phyloP scores from a whole-genome alignment of 495 filamentous ascomycete genomes.

The Aspergillus sclerotioniger region DNA sequence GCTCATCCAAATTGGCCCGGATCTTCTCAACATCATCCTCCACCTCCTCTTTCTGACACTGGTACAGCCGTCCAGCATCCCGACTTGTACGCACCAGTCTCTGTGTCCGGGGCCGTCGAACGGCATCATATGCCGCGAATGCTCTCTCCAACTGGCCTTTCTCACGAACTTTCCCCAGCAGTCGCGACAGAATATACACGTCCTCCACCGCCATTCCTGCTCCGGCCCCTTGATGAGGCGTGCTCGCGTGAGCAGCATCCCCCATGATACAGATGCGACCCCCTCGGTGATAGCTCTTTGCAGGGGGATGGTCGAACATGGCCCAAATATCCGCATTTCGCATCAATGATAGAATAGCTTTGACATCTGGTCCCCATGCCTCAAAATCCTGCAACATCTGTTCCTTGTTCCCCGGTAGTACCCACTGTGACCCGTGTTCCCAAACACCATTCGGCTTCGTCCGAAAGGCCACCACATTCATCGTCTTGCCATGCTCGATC shows the following conservation, averaged over 20 bases:
- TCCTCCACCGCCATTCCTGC: conserved; percentile 71
- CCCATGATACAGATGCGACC: conserved; percentile 59
- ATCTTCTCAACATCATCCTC: conserved; percentile 45
- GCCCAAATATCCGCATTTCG: conserved; percentile 58
- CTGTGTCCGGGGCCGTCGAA: conserved; percentile 54
- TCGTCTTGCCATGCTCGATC: conserved; percentile 59
- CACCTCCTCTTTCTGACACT: conserved; percentile 41
- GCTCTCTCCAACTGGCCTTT: conserved; percentile 35
- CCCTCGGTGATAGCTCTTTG: conserved; percentile 53
- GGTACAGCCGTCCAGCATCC: conserved; percentile 40
- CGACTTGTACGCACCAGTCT: conserved; percentile 49
- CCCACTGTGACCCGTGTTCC: conserved; percentile 46
- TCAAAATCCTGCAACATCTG: conserved; percentile 55
- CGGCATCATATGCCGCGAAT: conserved; percentile 60
- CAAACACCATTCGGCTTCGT: conserved; percentile 45
- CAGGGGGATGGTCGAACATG: conserved; percentile 58
- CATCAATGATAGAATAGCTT: conserved; percentile 31
- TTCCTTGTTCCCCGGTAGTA: conserved; percentile 52
- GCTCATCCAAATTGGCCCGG: conserved; percentile 35
- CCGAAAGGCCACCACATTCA: conserved; percentile 58
- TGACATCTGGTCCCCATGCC: conserved; percentile 50
- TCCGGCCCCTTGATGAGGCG: conserved; percentile 68
- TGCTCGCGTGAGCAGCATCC: conserved; percentile 68
- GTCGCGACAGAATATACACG: conserved; percentile 55
- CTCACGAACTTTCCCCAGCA: conserved; percentile 47